Conservation (phyloP, 148 eudicot genomes). For the Nepenthes mirabilis region DNA sequence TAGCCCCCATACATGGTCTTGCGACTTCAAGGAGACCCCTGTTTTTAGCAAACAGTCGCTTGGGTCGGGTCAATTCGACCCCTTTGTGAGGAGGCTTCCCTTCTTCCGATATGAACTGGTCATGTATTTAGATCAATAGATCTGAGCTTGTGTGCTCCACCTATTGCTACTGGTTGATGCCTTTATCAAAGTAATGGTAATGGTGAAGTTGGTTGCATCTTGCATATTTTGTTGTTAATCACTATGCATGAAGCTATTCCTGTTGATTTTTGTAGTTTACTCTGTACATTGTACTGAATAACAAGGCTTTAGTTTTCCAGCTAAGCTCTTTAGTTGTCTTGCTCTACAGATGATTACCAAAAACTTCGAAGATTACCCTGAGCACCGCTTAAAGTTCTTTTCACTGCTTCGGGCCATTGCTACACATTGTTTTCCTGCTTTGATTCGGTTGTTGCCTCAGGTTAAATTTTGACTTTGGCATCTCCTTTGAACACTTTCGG, state of each 20-base stretch:
- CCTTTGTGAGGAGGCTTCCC: conserved; percentile 6
- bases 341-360: conserved; percentile 83
- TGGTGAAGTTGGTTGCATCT: too few relatives aligned
- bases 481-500: too few relatives aligned
- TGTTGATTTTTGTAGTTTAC: neutral
- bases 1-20: conserved; percentile 6
- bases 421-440: conserved; percentile 85
- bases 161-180: too few relatives aligned
- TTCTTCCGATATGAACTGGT: neutral
- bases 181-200: too few relatives aligned
- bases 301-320: neutral
- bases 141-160: too few relatives aligned
- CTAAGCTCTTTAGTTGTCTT: conserved; percentile 8
- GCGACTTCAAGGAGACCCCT: neutral
- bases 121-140: too few relatives aligned
- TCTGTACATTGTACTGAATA: neutral
- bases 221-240: too few relatives aligned
- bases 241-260: too few relatives aligned
- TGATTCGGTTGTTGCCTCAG: conserved; percentile 75
- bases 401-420: conserved; percentile 93
- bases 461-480: conserved; percentile 13
- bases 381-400: conserved; percentile 95
- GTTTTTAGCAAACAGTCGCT: neutral
- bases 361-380: conserved; percentile 99
- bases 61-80: neutral